A percentile compares a stretch with the other conserved stretches of the same genome.
These are phyloP conservation scores for Penicillium janthinellum DNA, from an alignment of 2,329 filamentous ascomycete genomes.

Conservation along the genomic window DNA sequence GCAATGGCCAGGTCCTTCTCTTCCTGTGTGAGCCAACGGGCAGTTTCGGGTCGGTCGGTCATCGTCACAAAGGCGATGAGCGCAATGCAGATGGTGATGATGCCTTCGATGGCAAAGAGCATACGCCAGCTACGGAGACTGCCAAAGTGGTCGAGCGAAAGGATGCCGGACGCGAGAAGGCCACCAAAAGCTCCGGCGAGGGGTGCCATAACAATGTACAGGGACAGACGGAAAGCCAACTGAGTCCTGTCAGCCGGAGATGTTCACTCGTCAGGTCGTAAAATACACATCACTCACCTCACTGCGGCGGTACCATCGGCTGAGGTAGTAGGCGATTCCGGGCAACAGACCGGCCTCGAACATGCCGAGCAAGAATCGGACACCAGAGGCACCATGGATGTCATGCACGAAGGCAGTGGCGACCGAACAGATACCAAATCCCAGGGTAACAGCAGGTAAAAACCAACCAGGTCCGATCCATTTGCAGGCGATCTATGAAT, in stretches of 20 bases:
- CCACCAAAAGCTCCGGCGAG: slow-evolving; percentile 73
- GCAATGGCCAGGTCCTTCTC: slow-evolving; percentile 69
- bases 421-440: slow-evolving; percentile 66
- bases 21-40: slow-evolving; percentile 64
- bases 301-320: slow-evolving; percentile 69
- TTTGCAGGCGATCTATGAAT: slow-evolving; percentile 61
- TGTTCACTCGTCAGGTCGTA: too few species aligned
- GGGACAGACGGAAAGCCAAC: slow-evolving; percentile 65
- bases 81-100: slow-evolving; percentile 60
- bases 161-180: slow-evolving; percentile 64
- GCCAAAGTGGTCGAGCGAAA: slow-evolving; percentile 62
- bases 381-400: slow-evolving; percentile 56
- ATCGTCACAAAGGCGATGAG: slow-evolving; percentile 66
- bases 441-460: slow-evolving; percentile 62
- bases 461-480: slow-evolving; percentile 73
- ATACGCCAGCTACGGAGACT: slow-evolving; percentile 63
- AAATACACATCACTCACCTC: slow-evolving; percentile 44
- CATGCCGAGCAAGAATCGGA: slow-evolving; percentile 67
- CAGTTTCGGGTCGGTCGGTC: slow-evolving; percentile 69
- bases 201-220: slow-evolving; percentile 72
- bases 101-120: slow-evolving; percentile 73
- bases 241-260: neutral
- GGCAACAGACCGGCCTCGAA: slow-evolving; percentile 76
- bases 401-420: slow-evolving; percentile 66
- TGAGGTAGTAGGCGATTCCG: slow-evolving; percentile 73